These are phyloP conservation scores for Phialocephala sp. DNA, from an alignment of 2,329 filamentous ascomycete species.

Conservation along the genomic window DNA sequence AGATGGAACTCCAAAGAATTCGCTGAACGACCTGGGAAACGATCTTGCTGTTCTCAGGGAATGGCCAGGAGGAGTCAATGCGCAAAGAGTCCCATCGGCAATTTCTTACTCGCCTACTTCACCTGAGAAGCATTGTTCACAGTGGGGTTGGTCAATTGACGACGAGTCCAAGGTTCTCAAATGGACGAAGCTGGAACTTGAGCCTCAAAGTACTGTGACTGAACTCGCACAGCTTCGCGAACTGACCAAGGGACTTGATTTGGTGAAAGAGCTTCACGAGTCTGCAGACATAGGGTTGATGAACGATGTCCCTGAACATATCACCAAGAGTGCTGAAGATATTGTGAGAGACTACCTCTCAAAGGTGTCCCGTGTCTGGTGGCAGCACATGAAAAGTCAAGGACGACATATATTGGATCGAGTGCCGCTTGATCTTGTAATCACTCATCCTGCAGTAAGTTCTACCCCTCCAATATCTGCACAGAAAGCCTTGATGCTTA, in stretches of 20 bases:
- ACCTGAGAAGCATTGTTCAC: not conserved
- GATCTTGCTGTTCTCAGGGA: conserved; percentile 8
- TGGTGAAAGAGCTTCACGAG: conserved; percentile 4
- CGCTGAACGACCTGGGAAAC: not conserved
- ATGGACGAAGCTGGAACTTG: conserved; percentile 20
- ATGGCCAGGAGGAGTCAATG: conserved; percentile 1
- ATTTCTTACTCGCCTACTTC: conserved; percentile 9
- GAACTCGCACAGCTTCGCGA: conserved; percentile 10
- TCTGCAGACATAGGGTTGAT: not conserved
- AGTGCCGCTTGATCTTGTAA: conserved; percentile 16
- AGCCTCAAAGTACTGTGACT: conserved; percentile 5
- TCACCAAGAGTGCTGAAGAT: conserved; percentile 15
- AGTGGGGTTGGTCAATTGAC: conserved; percentile 21
- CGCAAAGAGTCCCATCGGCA: conserved; percentile 14
- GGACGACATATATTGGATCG: not conserved
- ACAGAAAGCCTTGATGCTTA: no score
- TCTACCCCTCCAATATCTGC: not conserved
- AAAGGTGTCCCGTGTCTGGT: conserved; percentile 5
- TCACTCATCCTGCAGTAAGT: conserved; percentile 21
- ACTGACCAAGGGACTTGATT: conserved; percentile 11
- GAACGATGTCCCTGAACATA: conserved; percentile 12
- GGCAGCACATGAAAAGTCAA: conserved; percentile 4
- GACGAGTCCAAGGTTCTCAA: conserved; percentile 11
- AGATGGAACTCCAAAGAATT: conserved; percentile 8
- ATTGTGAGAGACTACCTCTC: conserved; percentile 16